Evolutionary conservation across 2,329 filamentous ascomycete species (phyloP).

Genomic region (Cladophialophora immunda): DNA sequence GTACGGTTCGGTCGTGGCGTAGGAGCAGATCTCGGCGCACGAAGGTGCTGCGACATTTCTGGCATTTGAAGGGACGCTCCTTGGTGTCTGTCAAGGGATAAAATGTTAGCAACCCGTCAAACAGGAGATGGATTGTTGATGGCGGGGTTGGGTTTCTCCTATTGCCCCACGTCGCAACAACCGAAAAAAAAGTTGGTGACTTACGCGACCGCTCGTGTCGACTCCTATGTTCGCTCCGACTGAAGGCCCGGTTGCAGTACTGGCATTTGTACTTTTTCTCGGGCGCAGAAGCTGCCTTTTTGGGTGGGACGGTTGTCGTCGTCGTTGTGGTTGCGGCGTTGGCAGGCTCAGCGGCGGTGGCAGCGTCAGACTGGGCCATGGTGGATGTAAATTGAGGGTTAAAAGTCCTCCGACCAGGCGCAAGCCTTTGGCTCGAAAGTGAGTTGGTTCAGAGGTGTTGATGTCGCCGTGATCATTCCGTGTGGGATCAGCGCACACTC

Average conservation of each 20-base stretch:
- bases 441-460: conserved; percentile 38
- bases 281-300: conserved; percentile 79
- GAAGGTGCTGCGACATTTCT: conserved; percentile 98
- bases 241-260: conserved; percentile 97
- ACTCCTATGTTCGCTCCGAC: conserved; percentile 94
- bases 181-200: conserved; percentile 49
- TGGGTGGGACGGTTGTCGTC: conserved; percentile 61
- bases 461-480: conserved; percentile 36
- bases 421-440: conserved; percentile 41
- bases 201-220: conserved; percentile 97
- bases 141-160: conserved; percentile 31
- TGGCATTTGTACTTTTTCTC: conserved; percentile 99
- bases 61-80: conserved; percentile 97
- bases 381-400: conserved; percentile 31
- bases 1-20: conserved; percentile 96
- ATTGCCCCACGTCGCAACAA: conserved; percentile 39
- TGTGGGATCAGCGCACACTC: conserved; percentile 24
- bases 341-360: conserved; percentile 42
- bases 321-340: conserved; percentile 60
- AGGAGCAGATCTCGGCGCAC: conserved; percentile 95
- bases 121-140: conserved; percentile 26
- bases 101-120: conserved; percentile 26
- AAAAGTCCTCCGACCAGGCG: conserved; percentile 41
- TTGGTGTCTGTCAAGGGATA: conserved; percentile 78
- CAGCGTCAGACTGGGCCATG: conserved; percentile 39